A percentile compares a stretch with the other conserved stretches of the same genome.
phyloP scores from a whole-genome alignment of 163 green algal species.

The Prototheca stagnorum region DNA sequence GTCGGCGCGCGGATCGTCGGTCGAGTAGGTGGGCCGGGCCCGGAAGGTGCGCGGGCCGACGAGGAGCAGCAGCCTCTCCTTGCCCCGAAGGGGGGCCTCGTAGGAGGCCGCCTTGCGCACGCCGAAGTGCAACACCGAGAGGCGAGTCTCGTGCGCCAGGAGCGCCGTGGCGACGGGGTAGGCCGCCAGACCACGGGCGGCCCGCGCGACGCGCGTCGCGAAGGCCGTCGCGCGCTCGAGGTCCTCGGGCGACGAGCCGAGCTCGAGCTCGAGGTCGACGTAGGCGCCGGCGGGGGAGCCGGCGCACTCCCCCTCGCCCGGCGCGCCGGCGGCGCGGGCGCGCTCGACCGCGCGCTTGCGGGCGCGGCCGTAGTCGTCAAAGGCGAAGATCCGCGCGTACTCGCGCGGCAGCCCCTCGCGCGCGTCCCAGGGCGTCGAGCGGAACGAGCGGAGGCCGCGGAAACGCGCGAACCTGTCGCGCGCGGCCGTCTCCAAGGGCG shows the following conservation, averaged over 20 bases:
- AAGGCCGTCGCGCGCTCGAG: too few relatives aligned
- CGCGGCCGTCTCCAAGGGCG: slow-evolving; percentile 41
- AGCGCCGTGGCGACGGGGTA: slow-evolving; percentile 48
- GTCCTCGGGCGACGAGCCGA: too few relatives aligned
- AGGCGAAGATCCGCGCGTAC: slow-evolving; percentile 84
- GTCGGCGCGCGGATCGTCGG: slow-evolving; percentile 56
- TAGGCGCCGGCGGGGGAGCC: slow-evolving; percentile 25
- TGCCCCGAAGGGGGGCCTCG: slow-evolving; percentile 52
- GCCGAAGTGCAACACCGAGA: slow-evolving; percentile 76
- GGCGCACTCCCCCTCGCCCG: neutral
- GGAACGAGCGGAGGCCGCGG: slow-evolving; percentile 77
- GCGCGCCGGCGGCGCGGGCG: slow-evolving; percentile 5
- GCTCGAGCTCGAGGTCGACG: slow-evolving; percentile 44
- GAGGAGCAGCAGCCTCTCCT: slow-evolving; percentile 72
- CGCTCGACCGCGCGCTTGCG: slow-evolving; percentile 7
- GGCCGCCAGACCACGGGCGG: too few relatives aligned
- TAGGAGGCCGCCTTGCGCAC: slow-evolving; percentile 50
- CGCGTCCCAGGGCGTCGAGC: slow-evolving; percentile 68
- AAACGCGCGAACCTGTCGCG: slow-evolving; percentile 53
- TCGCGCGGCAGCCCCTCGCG: slow-evolving; percentile 71
- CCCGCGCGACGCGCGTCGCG: too few relatives aligned
- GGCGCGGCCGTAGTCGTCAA: slow-evolving; percentile 69
- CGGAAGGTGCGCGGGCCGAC: slow-evolving; percentile 52
- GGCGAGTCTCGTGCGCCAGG: slow-evolving; percentile 82
- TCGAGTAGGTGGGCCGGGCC: slow-evolving; percentile 55